These are phyloP conservation scores for Boletus vinaceobasis DNA, from an alignment of 768 basidiomycete species.

Conservation along the genomic window DNA sequence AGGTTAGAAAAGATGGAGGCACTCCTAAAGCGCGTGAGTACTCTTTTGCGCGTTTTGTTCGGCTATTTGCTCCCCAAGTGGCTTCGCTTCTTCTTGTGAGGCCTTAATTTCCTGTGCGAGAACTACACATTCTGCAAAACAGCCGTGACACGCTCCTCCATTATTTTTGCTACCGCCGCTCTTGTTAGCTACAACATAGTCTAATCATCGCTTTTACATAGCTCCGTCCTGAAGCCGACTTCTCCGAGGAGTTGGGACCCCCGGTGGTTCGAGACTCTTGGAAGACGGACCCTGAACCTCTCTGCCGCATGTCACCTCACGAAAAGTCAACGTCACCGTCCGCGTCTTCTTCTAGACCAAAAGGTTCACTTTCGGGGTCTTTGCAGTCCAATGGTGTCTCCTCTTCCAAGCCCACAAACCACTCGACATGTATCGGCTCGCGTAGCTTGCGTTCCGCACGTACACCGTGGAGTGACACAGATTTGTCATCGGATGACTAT, in stretches of 20 bases:
- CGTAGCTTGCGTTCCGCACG: constrained; percentile 15
- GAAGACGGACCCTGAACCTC: constrained; percentile 37
- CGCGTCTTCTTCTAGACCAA: constrained; percentile 14
- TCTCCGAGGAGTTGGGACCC: constrained; percentile 60
- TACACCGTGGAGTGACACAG: constrained; percentile 26
- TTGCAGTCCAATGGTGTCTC: constrained; percentile 6
- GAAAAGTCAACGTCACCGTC: constrained; percentile 24
- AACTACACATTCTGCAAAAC: background rate
- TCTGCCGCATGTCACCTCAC: constrained; percentile 8
- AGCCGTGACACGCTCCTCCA: background rate
- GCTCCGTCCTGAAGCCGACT: constrained; percentile 62
- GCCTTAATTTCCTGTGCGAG: background rate
- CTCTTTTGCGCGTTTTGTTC: background rate
- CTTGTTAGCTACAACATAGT: background rate
- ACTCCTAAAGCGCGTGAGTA: constrained; percentile 48
- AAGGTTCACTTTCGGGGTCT: constrained; percentile 8
- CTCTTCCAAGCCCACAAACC: constrained; percentile 2
- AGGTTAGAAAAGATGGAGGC: constrained; percentile 54
- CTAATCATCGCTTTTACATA: constrained; percentile 28
- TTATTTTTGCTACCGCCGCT: background rate
- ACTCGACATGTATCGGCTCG: constrained; percentile 5
- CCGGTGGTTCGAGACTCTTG: constrained; percentile 63
- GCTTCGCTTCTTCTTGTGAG: background rate
- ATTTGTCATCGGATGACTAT: constrained; percentile 25
- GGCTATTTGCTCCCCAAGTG: background rate